These are phyloP conservation scores for Diaporthe citriasiana DNA, from an alignment of 2,329 filamentous ascomycete genomes.

Conservation along the genomic window DNA sequence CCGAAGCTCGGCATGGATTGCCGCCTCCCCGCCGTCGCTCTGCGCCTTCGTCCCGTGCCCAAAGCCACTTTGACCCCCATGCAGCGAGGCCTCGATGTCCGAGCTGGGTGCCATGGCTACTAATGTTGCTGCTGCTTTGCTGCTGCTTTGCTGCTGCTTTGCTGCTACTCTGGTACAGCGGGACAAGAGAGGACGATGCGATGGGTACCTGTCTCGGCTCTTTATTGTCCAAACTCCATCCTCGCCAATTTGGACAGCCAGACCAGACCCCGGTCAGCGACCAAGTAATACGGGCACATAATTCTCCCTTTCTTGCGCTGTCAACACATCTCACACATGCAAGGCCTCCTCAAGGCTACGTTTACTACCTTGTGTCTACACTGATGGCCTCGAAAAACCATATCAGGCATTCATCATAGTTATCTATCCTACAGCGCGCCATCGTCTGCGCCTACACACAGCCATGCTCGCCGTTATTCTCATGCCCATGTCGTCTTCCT, in stretches of 20 bases:
- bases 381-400: neutral
- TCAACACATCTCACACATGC: neutral
- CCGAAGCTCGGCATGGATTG: constrained; percentile 23
- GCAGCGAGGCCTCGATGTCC: neutral
- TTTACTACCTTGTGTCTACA: neutral
- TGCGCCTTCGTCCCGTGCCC: neutral
- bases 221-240: constrained; percentile 8
- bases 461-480: neutral
- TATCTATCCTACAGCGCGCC: constrained; percentile 23
- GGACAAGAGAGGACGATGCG: neutral
- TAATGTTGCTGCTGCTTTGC: neutral
- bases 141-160: neutral
- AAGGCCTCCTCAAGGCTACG: neutral
- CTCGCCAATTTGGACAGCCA: constrained; percentile 9
- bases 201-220: neutral
- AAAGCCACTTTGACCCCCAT: constrained; percentile 12
- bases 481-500: neutral
- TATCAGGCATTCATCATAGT: neutral
- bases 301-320: constrained; percentile 28
- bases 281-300: constrained; percentile 30
- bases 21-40: neutral
- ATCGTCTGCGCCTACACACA: neutral
- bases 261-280: constrained; percentile 1
- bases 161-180: neutral
- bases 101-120: constrained; percentile 18